Percentiles rank a stretch among this genome's conserved stretches.
These are phyloP conservation scores for Citeromyces matritensis DNA, from an alignment of 805 yeast species.

Conservation along the genomic window DNA sequence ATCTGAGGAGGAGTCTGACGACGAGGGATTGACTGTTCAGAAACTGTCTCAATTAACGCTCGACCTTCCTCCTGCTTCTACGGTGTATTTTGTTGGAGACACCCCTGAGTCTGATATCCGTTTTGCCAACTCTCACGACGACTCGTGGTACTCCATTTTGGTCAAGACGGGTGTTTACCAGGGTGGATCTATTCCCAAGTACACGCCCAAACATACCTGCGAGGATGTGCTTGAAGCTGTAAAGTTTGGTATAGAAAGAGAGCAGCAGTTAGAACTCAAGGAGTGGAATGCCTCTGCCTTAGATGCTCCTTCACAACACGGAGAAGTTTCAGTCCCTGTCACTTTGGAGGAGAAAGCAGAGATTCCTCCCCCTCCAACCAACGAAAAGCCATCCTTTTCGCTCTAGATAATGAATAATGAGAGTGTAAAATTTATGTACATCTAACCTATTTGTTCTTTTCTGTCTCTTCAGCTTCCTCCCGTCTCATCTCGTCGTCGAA, in stretches of 20 bases:
- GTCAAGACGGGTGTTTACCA: conserved; percentile 83
- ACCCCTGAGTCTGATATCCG: conserved; percentile 83
- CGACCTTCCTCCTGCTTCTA: conserved; percentile 69
- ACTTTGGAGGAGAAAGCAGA: conserved; percentile 18
- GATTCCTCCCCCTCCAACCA: background rate
- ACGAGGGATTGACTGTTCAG: conserved; percentile 29
- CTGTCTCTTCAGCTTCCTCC: too few species aligned
- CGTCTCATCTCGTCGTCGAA: too few species aligned
- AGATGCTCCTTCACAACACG: conserved; percentile 15
- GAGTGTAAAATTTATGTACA: too few species aligned
- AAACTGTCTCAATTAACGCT: conserved; percentile 25
- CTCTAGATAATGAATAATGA: conserved; percentile 1
- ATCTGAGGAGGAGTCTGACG: conserved; percentile 10
- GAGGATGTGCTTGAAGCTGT: conserved; percentile 73
- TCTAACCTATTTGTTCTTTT: too few species aligned
- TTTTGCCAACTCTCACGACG: conserved; percentile 78
- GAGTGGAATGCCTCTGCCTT: conserved; percentile 47
- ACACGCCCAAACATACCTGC: conserved; percentile 61
- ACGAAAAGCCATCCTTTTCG: conserved; percentile 2
- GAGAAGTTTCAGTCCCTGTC: conserved; percentile 34
- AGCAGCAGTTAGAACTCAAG: conserved; percentile 52
- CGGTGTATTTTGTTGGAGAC: conserved; percentile 82
- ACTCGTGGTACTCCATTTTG: conserved; percentile 71
- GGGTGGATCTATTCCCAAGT: conserved; percentile 66
- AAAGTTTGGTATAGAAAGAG: conserved; percentile 70